Evolutionary conservation across 228 moss, liverwort and hornwort genomes (phyloP), one percentile per base, ranked within the genome.

Genomic region (Sphagnum magellanicum): DNA sequence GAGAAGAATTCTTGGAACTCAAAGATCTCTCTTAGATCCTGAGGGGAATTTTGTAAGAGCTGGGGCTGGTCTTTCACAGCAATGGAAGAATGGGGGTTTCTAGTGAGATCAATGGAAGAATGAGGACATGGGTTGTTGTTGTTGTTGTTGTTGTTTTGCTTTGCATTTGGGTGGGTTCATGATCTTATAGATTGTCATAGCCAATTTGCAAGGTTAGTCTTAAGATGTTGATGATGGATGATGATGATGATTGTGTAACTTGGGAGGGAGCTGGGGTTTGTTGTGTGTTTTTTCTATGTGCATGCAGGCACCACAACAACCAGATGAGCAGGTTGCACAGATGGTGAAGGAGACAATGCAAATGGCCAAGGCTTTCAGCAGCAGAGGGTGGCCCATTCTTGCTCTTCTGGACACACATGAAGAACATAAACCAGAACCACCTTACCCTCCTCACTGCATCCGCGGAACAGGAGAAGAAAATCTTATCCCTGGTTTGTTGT

Each of bases 341-440:
- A 92, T 96, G 92, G 83, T 92, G 59, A 77, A 68, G 16, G 83
- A 85, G 68, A 91, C 92, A 14, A 60, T 78, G 64, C 4, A 50
- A 58, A 53, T 91, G 60, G 92, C 92, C 10, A 79, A 72, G 77
- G 60, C 82, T 50, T 91, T 96, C 58, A 92, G 81, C 66, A 75
- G 67, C 63, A 84, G 86, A 6, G 81, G 84, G 49, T 84, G 89
- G 82, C 92, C 96, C 15, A 92, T 92, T 48, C 68, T 92, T 68
- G 91, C 89, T 11, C 83, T 89, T 57, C 74, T 92, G 65, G 93
- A 97, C 76, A 88, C 91, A 5, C 96, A 93, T 74, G 73, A 81
- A 5, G 53, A 66, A 51, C 77, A 82, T 68, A 83, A 86, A 59
- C 96, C 87, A 1, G 96, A 97, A 79, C 68, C 10, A 66, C 96